phyloP scores from a whole-genome alignment of 192 early-diverging fungal species.

The Podila verticillata region DNA sequence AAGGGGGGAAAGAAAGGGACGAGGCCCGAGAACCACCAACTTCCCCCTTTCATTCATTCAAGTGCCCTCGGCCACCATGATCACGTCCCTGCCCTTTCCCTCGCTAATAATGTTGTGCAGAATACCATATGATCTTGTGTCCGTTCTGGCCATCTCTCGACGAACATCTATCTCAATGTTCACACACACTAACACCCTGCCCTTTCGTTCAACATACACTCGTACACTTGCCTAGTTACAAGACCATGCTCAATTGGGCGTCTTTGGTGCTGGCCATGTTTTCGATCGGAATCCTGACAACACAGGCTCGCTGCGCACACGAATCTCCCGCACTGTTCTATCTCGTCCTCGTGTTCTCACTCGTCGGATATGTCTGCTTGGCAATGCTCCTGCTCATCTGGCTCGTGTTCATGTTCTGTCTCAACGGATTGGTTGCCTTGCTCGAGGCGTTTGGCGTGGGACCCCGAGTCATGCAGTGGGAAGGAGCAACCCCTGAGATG shows the following conservation, averaged over 20 bases:
- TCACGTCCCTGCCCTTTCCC: too few species aligned
- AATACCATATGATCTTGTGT: too few species aligned
- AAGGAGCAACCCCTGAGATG: conserved; percentile 41
- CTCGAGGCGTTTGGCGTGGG: conserved; percentile 45
- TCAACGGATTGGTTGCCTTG: conserved; percentile 34
- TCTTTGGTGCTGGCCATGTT: conserved; percentile 30
- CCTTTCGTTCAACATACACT: background rate
- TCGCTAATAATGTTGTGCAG: too few species aligned
- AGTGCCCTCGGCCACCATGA: too few species aligned
- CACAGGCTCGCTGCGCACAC: conserved; percentile 27
- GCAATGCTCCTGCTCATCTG: conserved; percentile 28
- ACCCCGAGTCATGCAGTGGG: conserved; percentile 47
- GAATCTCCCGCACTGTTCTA: conserved; percentile 37
- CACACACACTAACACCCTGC: background rate
- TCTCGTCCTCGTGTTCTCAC: conserved; percentile 26
- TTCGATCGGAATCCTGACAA: conserved; percentile 32
- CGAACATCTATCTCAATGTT: too few species aligned
- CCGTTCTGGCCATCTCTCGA: too few species aligned
- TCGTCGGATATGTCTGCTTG: conserved; percentile 29
- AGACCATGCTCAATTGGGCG: conserved; percentile 48
- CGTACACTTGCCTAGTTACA: conserved; percentile 16
- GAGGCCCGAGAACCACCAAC: too few species aligned
- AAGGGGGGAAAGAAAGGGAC: too few species aligned
- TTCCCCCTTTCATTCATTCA: too few species aligned
- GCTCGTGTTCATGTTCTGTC: conserved; percentile 40